These are phyloP conservation scores for Oidiodendron maius DNA, from an alignment of 495 filamentous ascomycete species.

Conservation along the genomic window DNA sequence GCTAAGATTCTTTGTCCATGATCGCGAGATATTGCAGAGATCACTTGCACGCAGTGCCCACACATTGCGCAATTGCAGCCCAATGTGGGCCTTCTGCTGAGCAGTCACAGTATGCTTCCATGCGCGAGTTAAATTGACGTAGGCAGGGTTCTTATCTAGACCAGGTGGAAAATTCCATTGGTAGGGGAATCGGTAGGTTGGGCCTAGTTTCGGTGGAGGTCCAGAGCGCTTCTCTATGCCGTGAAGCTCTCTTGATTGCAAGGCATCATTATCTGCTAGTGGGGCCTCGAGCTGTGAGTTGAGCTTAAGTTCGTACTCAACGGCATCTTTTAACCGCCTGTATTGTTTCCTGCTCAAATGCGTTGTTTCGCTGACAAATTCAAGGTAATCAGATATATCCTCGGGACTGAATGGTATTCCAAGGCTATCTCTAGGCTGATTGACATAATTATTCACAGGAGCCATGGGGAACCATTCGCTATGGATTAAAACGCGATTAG, in stretches of 20 bases:
- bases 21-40: background rate
- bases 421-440: no score
- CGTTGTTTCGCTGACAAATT: background rate
- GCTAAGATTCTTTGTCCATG: background rate
- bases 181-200: background rate
- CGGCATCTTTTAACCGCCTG: background rate
- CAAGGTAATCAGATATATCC: background rate
- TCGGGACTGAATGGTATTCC: no score
- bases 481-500: background rate
- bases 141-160: background rate
- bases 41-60: background rate
- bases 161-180: background rate
- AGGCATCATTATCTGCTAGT: no score
- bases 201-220: no score
- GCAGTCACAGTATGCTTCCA: background rate
- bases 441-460: no score
- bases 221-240: no score
- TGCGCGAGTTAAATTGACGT: background rate
- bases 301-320: background rate
- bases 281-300: no score
- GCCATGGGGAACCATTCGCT: background rate
- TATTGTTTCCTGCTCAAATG: background rate
- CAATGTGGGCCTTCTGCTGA: background rate
- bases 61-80: background rate
- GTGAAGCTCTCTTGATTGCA: no score